phyloP scores from a whole-genome alignment of 805 yeast species.

The Lipomyces spencermartinsiae region DNA sequence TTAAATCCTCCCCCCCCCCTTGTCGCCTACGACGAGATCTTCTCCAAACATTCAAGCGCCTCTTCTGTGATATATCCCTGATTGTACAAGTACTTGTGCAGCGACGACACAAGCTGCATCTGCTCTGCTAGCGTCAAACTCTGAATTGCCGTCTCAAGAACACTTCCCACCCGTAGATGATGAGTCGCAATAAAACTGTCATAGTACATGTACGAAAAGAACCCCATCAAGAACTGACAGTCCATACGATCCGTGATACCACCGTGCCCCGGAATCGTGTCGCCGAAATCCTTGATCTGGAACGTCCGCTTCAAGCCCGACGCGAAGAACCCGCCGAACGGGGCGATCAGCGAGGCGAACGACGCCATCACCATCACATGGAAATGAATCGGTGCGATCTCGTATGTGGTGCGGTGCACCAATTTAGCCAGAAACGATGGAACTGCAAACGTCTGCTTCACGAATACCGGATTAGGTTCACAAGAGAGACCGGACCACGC shows the following conservation, averaged over 20 bases:
- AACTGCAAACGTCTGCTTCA: conserved; percentile 76
- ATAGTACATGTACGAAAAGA: conserved; percentile 87
- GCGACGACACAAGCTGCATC: conserved; percentile 62
- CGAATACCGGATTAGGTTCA: conserved; percentile 86
- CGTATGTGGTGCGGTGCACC: conserved; percentile 43
- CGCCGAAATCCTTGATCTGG: conserved; percentile 96
- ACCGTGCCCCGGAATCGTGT: conserved; percentile 98
- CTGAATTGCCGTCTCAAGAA: conserved; percentile 76
- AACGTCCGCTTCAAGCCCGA: conserved; percentile 97
- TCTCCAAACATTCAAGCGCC: conserved; percentile 36
- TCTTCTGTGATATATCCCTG: conserved; percentile 41
- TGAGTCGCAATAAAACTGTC: conserved; percentile 83
- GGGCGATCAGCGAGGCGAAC: conserved; percentile 96
- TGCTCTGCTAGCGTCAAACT: conserved; percentile 73
- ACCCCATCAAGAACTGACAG: conserved; percentile 98
- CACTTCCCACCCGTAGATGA: conserved; percentile 64
- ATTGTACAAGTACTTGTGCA: conserved; percentile 58
- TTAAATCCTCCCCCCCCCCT: not conserved
- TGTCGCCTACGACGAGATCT: not conserved
- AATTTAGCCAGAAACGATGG: conserved; percentile 69
- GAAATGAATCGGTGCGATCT: conserved; percentile 79
- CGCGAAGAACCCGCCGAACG: conserved; percentile 98
- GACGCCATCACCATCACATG: conserved; percentile 87
- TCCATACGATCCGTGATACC: conserved; percentile 98
- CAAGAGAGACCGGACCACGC: conserved; percentile 68